Evolutionary conservation across 352 stramenopile species (phyloP).

Genomic region (Pythium coloratum): DNA sequence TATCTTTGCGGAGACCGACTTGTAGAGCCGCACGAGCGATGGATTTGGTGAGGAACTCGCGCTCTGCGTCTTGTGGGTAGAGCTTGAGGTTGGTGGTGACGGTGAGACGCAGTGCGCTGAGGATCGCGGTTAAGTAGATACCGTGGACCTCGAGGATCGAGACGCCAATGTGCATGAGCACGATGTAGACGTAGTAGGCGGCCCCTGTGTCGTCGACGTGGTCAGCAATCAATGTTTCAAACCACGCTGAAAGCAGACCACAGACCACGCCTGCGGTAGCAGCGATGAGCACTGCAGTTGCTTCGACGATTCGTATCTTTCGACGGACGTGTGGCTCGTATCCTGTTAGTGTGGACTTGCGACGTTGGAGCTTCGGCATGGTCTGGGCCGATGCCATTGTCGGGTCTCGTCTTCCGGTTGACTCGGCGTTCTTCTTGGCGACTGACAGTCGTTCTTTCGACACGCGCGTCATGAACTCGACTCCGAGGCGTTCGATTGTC

Average conservation of each 20-base stretch:
- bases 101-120: constrained; percentile 42
- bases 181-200: constrained; percentile 35
- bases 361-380: not conserved
- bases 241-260: constrained; percentile 36
- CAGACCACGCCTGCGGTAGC: constrained; percentile 32
- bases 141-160: constrained; percentile 48
- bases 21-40: constrained; percentile 52
- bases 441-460: constrained; percentile 36
- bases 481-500: constrained; percentile 41
- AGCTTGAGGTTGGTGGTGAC: constrained; percentile 44
- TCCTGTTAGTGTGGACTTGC: constrained; percentile 19
- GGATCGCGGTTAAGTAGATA: constrained; percentile 41
- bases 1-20: constrained; percentile 41
- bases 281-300: constrained; percentile 27
- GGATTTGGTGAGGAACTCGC: constrained; percentile 46
- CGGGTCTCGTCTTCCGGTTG: constrained; percentile 10
- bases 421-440: constrained; percentile 20
- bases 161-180: constrained; percentile 46
- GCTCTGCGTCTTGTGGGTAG: constrained; percentile 48
- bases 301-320: constrained; percentile 37
- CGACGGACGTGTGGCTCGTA: constrained; percentile 30
- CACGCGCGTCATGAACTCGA: constrained; percentile 41
- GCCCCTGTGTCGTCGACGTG: constrained; percentile 12
- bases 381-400: not conserved
- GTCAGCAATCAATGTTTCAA: constrained; percentile 32